Conservation (phyloP, 306 rosid genomes). For the Cucumis melo region DNA sequence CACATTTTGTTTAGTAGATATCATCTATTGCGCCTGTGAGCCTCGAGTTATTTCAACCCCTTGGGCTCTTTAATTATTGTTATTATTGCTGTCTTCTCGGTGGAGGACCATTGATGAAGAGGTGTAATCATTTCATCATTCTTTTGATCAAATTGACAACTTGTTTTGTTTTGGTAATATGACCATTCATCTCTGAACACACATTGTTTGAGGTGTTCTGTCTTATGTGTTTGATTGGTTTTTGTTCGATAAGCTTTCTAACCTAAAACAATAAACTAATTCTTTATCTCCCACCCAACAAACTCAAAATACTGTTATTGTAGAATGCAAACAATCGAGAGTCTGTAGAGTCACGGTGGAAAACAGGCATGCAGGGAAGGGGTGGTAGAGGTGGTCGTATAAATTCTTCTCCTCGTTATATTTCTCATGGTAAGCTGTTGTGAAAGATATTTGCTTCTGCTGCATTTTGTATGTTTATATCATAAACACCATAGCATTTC, state of each 20-base stretch:
- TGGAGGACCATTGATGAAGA: background rate
- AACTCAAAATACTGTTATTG: conserved; percentile 15
- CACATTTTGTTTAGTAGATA: background rate
- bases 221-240: background rate
- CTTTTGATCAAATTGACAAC: background rate
- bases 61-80: background rate
- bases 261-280: background rate
- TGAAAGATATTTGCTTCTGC: background rate
- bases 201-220: background rate
- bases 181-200: background rate
- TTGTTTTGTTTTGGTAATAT: background rate
- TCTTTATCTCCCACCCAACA: background rate
- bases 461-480: background rate
- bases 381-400: conserved; percentile 71
- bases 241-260: background rate
- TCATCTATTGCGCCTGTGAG: background rate
- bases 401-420: conserved; percentile 42
- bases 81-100: background rate
- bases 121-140: background rate
- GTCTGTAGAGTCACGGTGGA: conserved; percentile 62
- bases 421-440: conserved; percentile 44
- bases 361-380: conserved; percentile 56
- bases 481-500: background rate
- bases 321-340: conserved; percentile 72
- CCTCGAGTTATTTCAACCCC: background rate